Evolutionary conservation across 2,329 filamentous ascomycete species (phyloP).

Genomic region (Penicillium concentricum): DNA sequence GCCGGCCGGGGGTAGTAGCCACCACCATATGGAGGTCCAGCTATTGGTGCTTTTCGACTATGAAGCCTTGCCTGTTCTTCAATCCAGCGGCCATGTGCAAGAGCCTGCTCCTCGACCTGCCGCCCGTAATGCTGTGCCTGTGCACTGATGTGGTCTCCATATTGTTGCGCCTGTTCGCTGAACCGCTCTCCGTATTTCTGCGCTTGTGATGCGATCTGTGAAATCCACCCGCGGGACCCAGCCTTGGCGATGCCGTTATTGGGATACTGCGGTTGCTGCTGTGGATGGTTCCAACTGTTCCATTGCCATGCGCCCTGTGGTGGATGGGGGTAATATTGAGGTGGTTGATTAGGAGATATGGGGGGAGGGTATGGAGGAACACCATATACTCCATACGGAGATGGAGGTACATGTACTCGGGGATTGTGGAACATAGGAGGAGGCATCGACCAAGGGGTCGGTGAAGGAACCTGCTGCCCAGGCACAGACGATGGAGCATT

Average conservation of each 20-base stretch:
- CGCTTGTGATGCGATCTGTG: constrained; percentile 36
- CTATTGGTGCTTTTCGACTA: constrained; percentile 24
- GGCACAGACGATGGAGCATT: constrained; percentile 12
- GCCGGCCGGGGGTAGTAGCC: constrained; percentile 1
- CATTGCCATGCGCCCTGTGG: constrained; percentile 31
- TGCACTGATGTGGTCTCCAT: constrained; percentile 35
- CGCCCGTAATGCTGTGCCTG: constrained; percentile 38
- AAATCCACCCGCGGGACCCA: constrained; percentile 34
- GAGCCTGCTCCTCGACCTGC: constrained; percentile 40
- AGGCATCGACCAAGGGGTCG: constrained; percentile 15
- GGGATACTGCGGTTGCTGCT: constrained; percentile 22
- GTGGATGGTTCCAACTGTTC: constrained; percentile 25
- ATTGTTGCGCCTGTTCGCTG: constrained; percentile 34
- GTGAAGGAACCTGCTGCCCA: constrained; percentile 14
- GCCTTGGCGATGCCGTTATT: constrained; percentile 24
- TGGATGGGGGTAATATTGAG: constrained; percentile 26
- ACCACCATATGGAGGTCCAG: not conserved
- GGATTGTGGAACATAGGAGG: constrained; percentile 11
- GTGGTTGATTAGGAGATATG: constrained; percentile 17
- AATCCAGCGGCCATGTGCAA: constrained; percentile 38
- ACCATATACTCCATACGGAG: constrained; percentile 18
- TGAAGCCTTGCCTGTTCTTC: constrained; percentile 38
- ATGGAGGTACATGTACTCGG: constrained; percentile 5
- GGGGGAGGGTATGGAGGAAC: constrained; percentile 21
- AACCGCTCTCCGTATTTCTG: constrained; percentile 43